Conservation (phyloP, 1,139 yeast species). For the Magnusiomyces fungicola region DNA sequence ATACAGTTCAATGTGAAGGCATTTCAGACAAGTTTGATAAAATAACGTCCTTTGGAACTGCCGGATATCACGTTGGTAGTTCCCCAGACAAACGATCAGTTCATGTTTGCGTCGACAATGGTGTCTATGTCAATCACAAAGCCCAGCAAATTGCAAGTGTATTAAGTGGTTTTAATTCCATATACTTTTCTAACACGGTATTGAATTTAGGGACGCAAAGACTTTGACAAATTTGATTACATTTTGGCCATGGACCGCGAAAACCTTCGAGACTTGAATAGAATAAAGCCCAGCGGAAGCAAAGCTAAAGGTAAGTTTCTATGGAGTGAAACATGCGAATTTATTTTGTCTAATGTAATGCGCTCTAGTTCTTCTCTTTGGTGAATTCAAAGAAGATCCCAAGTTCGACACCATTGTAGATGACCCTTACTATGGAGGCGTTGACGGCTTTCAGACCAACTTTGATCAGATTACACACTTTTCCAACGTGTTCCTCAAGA, state of each 20-base stretch:
- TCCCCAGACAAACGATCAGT: conserved; percentile 70
- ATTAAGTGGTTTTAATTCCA: too few relatives aligned
- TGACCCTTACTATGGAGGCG: conserved; percentile 91
- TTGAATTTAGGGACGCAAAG: conserved; percentile 33
- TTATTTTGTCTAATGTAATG: background rate
- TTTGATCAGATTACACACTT: conserved; percentile 70
- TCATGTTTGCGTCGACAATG: conserved; percentile 59
- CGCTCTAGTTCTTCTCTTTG: conserved; percentile 46
- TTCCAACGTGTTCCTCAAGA: conserved; percentile 21
- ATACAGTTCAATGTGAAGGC: conserved; percentile 49
- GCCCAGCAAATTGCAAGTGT: conserved; percentile 59
- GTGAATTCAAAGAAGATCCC: conserved; percentile 58
- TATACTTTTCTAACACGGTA: too few relatives aligned
- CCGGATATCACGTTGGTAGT: conserved; percentile 78
- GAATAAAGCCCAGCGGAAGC: conserved; percentile 50
- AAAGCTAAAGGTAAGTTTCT: conserved; percentile 39
- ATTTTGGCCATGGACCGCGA: conserved; percentile 78
- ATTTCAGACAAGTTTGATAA: conserved; percentile 37
- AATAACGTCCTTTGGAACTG: conserved; percentile 86
- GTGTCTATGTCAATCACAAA: conserved; percentile 64
- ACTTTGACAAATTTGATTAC: conserved; percentile 70
- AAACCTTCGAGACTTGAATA: conserved; percentile 53
- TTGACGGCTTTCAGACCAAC: conserved; percentile 71
- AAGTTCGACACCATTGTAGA: conserved; percentile 53
- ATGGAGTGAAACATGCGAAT: conserved; percentile 11